Conservation (phyloP, 2,329 filamentous ascomycete genomes). For the Penicillium hordei region DNA sequence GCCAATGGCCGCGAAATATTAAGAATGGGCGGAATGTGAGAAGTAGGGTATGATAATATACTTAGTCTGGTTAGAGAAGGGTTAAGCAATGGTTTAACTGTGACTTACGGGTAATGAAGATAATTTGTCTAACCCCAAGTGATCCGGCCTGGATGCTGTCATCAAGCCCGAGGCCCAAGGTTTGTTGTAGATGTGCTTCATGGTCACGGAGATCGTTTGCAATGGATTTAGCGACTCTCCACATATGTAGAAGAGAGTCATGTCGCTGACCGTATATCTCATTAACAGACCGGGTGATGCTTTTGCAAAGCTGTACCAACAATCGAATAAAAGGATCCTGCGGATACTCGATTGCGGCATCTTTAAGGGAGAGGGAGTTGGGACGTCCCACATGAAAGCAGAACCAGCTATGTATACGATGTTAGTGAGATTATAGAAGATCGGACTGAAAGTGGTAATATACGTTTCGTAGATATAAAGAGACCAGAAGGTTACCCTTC, state of each 20-base stretch:
- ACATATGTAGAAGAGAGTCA: constrained; percentile 41
- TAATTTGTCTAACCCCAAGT: constrained; percentile 43
- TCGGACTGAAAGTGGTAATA: constrained; percentile 10
- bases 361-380: constrained; percentile 41
- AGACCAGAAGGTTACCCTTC: constrained; percentile 43
- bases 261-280: constrained; percentile 46
- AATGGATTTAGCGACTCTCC: constrained; percentile 37
- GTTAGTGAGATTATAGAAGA: not conserved
- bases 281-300: constrained; percentile 43
- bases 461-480: constrained; percentile 49
- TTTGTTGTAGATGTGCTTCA: constrained; percentile 29
- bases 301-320: constrained; percentile 39
- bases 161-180: constrained; percentile 38
- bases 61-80: constrained; percentile 26
- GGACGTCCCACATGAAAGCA: constrained; percentile 48
- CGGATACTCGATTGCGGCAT: constrained; percentile 39
- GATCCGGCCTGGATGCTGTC: constrained; percentile 39
- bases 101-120: constrained; percentile 42
- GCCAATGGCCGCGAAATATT: constrained; percentile 46
- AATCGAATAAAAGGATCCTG: constrained; percentile 43
- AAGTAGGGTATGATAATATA: constrained; percentile 47
- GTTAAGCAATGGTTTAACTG: accelerated
- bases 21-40: constrained; percentile 49
- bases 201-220: constrained; percentile 31
- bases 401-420: constrained; percentile 38